Base-by-base conservation (phyloP, 2,329 filamentous ascomycete genomes). In the Tricladium varicosporioides region DNA sequence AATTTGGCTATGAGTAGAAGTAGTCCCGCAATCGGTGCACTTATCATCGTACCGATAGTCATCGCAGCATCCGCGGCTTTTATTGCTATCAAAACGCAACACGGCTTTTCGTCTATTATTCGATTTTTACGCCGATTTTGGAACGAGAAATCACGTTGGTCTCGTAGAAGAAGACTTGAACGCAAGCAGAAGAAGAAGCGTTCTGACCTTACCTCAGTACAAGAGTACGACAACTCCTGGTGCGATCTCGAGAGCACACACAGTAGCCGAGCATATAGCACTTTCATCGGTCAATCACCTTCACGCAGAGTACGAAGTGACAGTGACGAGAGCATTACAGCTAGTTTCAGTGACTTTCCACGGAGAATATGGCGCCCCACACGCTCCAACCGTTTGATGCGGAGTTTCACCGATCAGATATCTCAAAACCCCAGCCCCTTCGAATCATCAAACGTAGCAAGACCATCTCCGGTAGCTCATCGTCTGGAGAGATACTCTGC, bases 401-500 rank as follows among this genome's bases (percentile, higher is more conserved):
- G 67, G 72, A 71, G 64, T 60, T 74, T 69, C 60, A 66, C 65
- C 58, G 70, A 60, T 54, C 67, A 58, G 70, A 72, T 60, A 65
- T 69, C 51, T 55, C 66, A 43, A 64, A 63, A 55, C 76, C 79
- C 15, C 73, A 73, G 32, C 81, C 82, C 10, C 67, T 83, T 33
- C 76, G 78, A 43, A 79, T 84, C 64, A 67, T 76, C 64, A 84
- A 81, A 65, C 70, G 71, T 70, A 62, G 61, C 65, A 61, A 64
- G 54, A 66, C 62, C 68, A 58, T 70, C 54, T 48, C 65, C 62
- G 51, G 64, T 59, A 60, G 65, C 58, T 53, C 60, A 46, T 18
- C 65, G 56, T 48, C 64, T 50, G 48, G 60, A 58, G 59, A 66
- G 53, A 48, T 53, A 56, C 42, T 60, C 58, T 9, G 58, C 55